Conservation (phyloP, 2,329 filamentous ascomycete species). For the Fonsecaea erecta region DNA sequence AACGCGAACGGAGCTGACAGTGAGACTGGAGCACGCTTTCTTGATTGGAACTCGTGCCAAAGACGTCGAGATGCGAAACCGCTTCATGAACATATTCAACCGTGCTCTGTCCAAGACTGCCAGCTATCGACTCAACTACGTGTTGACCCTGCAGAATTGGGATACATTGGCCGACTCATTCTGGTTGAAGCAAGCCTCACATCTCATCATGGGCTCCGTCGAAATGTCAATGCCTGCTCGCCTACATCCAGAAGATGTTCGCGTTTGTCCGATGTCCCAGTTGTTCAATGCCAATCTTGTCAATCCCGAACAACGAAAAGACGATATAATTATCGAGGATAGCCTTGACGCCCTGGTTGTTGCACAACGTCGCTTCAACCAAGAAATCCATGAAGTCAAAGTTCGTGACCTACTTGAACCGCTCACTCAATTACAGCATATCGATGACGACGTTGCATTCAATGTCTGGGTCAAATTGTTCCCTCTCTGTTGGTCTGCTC, state of each 20-base stretch:
- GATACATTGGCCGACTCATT: slow-evolving; percentile 92
- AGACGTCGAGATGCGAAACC: slow-evolving; percentile 94
- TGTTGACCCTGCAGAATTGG: slow-evolving; percentile 93
- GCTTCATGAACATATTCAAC: slow-evolving; percentile 96
- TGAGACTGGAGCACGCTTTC: slow-evolving; percentile 97
- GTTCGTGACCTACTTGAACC: slow-evolving; percentile 88
- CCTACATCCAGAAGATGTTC: slow-evolving; percentile 83
- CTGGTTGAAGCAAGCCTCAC: slow-evolving; percentile 94
- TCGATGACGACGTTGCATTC: slow-evolving; percentile 79
- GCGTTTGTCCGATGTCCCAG: slow-evolving; percentile 72
- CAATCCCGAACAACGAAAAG: slow-evolving; percentile 67
- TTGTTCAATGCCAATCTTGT: slow-evolving; percentile 69
- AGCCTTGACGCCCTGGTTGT: slow-evolving; percentile 79
- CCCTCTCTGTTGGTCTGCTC: slow-evolving; percentile 89
- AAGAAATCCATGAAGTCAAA: slow-evolving; percentile 82
- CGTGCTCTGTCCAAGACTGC: slow-evolving; percentile 91
- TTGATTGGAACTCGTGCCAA: slow-evolving; percentile 90
- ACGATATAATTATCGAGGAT: slow-evolving; percentile 75
- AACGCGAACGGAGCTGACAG: slow-evolving; percentile 90
- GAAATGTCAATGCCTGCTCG: slow-evolving; percentile 81
- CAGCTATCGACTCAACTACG: slow-evolving; percentile 84
- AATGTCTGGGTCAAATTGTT: slow-evolving; percentile 91
- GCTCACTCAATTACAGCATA: slow-evolving; percentile 87
- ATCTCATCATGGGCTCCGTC: slow-evolving; percentile 86
- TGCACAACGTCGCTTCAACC: slow-evolving; percentile 79